These are phyloP conservation scores for Striga hermonthica DNA, from an alignment of 305 asterid species.

Conservation along the genomic window DNA sequence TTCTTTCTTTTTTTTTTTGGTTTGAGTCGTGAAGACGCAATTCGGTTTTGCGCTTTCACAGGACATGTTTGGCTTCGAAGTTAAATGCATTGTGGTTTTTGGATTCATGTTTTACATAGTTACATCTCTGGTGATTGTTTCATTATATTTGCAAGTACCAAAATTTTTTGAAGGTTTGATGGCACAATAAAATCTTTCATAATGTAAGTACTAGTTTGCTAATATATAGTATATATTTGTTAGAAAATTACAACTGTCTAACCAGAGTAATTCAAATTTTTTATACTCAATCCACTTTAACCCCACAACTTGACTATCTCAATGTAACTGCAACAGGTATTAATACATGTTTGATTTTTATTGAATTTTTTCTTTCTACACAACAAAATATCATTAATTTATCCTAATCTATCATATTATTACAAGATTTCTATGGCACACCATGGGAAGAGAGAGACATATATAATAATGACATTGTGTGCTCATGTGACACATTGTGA, in stretches of 20 bases:
- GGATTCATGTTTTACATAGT: background rate
- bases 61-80: background rate
- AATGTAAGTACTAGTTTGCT: too few relatives aligned
- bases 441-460: too few relatives aligned
- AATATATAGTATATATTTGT: too few relatives aligned
- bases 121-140: background rate
- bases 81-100: background rate
- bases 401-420: background rate
- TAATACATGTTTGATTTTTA: background rate
- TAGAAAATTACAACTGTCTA: too few relatives aligned
- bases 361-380: background rate
- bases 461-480: background rate
- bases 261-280: too few relatives aligned
- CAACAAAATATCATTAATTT: background rate
- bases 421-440: too few relatives aligned
- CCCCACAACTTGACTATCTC: background rate
- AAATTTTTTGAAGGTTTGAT: too few relatives aligned
- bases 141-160: too few relatives aligned
- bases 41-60: constrained; percentile 16
- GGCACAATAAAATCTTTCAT: too few relatives aligned
- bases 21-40: constrained; percentile 20
- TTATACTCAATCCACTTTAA: too few relatives aligned
- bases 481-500: background rate
- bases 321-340: background rate
- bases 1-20: too few relatives aligned